A percentile compares a stretch with the other conserved stretches of the same genome.
phyloP scores from a whole-genome alignment of 2,329 filamentous ascomycete species.

The Sarocladium strictum region DNA sequence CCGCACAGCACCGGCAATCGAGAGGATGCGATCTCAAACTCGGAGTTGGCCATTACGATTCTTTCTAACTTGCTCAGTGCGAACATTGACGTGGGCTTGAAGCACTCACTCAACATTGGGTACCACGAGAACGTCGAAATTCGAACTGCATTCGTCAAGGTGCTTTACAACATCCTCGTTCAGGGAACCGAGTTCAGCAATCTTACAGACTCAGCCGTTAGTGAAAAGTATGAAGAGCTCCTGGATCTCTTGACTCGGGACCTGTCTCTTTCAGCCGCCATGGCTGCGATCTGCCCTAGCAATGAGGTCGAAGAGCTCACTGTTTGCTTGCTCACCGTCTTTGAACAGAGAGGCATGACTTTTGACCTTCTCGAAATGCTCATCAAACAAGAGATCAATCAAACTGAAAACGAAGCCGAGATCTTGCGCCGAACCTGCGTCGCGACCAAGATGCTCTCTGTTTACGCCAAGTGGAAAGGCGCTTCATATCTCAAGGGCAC shows the following conservation, averaged over 20 bases:
- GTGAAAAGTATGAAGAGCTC: constrained; percentile 62
- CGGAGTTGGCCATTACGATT: constrained; percentile 61
- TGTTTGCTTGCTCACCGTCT: constrained; percentile 62
- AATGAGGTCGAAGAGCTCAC: constrained; percentile 64
- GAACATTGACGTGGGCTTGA: constrained; percentile 65
- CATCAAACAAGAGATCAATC: constrained; percentile 63
- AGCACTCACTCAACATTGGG: constrained; percentile 63
- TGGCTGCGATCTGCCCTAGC: constrained; percentile 61
- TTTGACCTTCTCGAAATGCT: constrained; percentile 60
- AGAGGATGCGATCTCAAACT: constrained; percentile 49
- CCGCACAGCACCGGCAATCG: constrained; percentile 30
- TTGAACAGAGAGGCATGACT: constrained; percentile 57
- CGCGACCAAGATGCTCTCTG: constrained; percentile 65
- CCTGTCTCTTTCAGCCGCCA: constrained; percentile 55
- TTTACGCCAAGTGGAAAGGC: constrained; percentile 69
- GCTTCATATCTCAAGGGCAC: constrained; percentile 56
- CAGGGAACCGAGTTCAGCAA: constrained; percentile 68
- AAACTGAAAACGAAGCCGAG: constrained; percentile 64
- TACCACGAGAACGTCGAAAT: constrained; percentile 67
- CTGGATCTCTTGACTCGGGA: constrained; percentile 59
- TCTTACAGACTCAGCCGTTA: constrained; percentile 60
- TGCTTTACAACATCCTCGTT: constrained; percentile 64
- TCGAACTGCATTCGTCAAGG: constrained; percentile 63
- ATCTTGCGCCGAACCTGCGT: constrained; percentile 63
- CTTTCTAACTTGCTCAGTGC: constrained; percentile 64